A percentile compares a stretch with the other conserved stretches of the same genome.
phyloP scores from a whole-genome alignment of 345 rosid species.

The Bruguiera gymnorhiza region DNA sequence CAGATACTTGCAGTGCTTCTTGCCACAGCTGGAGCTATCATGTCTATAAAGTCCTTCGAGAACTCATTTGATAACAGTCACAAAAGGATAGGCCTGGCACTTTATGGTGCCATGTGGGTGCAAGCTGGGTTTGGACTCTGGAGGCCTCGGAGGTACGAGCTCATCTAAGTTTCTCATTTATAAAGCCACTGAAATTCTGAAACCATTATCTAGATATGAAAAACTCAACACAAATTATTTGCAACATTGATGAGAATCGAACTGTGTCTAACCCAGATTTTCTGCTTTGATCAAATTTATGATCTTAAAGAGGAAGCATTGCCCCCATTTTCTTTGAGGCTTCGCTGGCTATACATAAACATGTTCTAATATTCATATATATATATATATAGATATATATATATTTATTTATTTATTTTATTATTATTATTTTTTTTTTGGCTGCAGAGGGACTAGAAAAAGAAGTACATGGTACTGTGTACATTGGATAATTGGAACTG shows the following conservation, averaged over 20 bases:
- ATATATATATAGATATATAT: too few species aligned
- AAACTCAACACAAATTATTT: too few species aligned
- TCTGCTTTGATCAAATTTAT: too few species aligned
- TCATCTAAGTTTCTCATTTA: not conserved
- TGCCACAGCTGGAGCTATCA: constrained; percentile 55
- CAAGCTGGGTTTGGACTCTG: constrained; percentile 53
- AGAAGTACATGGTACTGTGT: constrained; percentile 66
- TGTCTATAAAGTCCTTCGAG: constrained; percentile 54
- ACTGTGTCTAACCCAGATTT: too few species aligned
- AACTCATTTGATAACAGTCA: constrained; percentile 62
- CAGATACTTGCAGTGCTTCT: constrained; percentile 47
- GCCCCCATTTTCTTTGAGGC: too few species aligned
- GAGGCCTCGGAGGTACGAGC: constrained; percentile 41
- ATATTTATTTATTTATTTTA: too few species aligned
- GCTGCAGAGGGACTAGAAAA: constrained; percentile 61
- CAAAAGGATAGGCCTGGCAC: constrained; percentile 56
- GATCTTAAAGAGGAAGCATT: too few species aligned
- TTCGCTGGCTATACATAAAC: too few species aligned
- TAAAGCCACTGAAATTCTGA: not conserved
- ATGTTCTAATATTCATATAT: too few species aligned
- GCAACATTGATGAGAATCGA: too few species aligned
- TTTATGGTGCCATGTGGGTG: constrained; percentile 54
- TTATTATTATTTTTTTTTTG: not conserved
- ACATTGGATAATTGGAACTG: constrained; percentile 85
- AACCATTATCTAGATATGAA: not conserved